Evolutionary conservation across 2,329 filamentous ascomycete species (phyloP), one percentile per base, ranked within the genome.

Genomic region (Epichloe bromicola): DNA sequence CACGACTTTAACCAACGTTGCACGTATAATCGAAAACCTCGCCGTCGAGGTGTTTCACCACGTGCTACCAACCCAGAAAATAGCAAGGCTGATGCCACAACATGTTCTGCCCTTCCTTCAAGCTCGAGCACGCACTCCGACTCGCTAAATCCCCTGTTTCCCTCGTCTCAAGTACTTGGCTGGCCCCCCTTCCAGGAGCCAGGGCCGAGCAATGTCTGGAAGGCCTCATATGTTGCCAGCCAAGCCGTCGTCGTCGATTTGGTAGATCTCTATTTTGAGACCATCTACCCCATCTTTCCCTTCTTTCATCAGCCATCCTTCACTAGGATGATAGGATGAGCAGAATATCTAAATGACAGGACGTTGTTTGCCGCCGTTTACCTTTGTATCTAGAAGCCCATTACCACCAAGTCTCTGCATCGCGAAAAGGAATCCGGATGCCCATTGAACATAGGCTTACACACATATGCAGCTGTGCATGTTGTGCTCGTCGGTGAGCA

Each of bases 271-370:
- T 77, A 75, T 62, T 73, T 74, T 59, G 71, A 76, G 52, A 67
- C 74, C 42, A 69, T 76, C n/a, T 76, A 76, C 59, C 74, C 74
- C 2, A 70, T 76, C 57, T 72, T 75, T 53, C 74, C 74, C 4
- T 61, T 77, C 26, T 78, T 78, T 55, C 72, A 78, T 57, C 67
- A 67, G 37, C 65, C 65, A n/a, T 70, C 68, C 17, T 65, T 74
- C 42, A 59, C 66, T 26, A 58, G 66, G 10, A 66, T 64, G 42
- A 59, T 75, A n/a, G 56, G 65, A 6, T 59, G 65, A 12, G 63
- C 64, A 17, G 67, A 75, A n/a, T 70, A 78, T 56, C 62, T 69
- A 6, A 60, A 55, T 3, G 64, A 72, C 53, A 66, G 64, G 26
- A 60, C 65, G 6, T 65, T 75, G 33, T 78, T 76, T 57, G 70